Percentiles rank a stretch among this genome's conserved stretches.
These are phyloP conservation scores for Vaccinium macrocarpon DNA, from an alignment of 148 eudicot species.

Conservation along the genomic window DNA sequence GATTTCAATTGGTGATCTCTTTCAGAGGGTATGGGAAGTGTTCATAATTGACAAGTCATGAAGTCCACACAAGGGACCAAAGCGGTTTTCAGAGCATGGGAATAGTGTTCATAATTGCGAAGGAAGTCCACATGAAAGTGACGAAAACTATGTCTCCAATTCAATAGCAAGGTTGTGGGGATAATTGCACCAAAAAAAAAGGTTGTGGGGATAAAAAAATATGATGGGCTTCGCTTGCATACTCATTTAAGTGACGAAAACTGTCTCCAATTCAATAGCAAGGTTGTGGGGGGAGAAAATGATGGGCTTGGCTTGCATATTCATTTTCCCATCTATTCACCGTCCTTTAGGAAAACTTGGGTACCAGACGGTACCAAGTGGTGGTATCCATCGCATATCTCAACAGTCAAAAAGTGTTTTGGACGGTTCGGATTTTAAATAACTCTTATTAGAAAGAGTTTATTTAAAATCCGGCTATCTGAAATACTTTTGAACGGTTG, in stretches of 20 bases:
- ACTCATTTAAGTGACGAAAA: background rate
- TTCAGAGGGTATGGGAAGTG: background rate
- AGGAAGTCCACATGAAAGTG: background rate
- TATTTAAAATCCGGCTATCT: no score
- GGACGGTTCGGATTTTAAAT: no score
- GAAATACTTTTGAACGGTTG: no score
- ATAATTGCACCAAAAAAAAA: no score
- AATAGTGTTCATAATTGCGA: background rate
- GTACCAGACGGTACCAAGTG: no score
- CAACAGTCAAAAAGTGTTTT: no score
- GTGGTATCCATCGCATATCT: no score
- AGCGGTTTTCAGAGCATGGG: background rate
- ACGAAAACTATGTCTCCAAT: conserved; percentile 6
- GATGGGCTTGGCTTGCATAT: background rate
- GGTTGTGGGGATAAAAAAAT: background rate
- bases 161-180: background rate
- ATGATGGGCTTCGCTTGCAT: background rate
- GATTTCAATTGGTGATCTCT: background rate
- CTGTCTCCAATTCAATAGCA: background rate
- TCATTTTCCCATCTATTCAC: background rate
- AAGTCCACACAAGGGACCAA: background rate
- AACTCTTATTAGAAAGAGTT: no score
- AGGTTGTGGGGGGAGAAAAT: background rate
- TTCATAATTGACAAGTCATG: background rate
- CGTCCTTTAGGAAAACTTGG: background rate